These are phyloP conservation scores for Cladophialophora yegresii DNA, from an alignment of 2,329 filamentous ascomycete species.

Conservation along the genomic window DNA sequence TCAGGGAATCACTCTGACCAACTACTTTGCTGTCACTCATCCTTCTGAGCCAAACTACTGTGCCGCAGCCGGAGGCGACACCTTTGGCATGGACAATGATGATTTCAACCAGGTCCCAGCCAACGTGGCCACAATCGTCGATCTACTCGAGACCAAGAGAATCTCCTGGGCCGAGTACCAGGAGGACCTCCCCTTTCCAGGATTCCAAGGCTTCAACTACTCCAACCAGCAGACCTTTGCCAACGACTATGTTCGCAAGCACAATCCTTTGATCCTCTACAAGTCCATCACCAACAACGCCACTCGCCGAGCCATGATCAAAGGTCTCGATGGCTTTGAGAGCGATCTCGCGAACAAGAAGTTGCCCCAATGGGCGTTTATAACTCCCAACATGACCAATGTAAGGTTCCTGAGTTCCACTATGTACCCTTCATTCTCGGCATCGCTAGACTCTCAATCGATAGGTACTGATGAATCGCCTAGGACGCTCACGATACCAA, in stretches of 20 bases:
- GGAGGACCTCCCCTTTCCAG: conserved; percentile 74
- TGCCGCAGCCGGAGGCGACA: conserved; percentile 67
- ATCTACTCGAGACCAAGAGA: conserved; percentile 65
- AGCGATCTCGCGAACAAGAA: conserved; percentile 63
- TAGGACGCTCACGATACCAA: conserved; percentile 71
- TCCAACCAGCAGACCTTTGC: conserved; percentile 65
- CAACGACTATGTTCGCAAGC: conserved; percentile 81
- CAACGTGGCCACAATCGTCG: conserved; percentile 68
- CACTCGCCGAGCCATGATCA: conserved; percentile 67
- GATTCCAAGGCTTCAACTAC: conserved; percentile 66
- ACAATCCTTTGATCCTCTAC: conserved; percentile 69
- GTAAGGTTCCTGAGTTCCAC: background rate
- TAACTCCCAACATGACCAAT: conserved; percentile 58
- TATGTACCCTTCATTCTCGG: background rate
- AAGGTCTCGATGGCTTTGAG: conserved; percentile 71
- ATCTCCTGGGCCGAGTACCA: conserved; percentile 74
- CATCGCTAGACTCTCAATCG: background rate
- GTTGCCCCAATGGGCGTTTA: conserved; percentile 68
- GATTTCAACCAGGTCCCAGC: conserved; percentile 59
- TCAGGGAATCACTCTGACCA: conserved; percentile 63
- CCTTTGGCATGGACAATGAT: conserved; percentile 72
- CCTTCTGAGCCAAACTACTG: conserved; percentile 77
- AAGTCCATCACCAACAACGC: conserved; percentile 63
- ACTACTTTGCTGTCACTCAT: conserved; percentile 66
- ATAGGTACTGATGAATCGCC: background rate